Conservation (phyloP, 1,139 yeast genomes). For the Blastobotrys elegans region DNA sequence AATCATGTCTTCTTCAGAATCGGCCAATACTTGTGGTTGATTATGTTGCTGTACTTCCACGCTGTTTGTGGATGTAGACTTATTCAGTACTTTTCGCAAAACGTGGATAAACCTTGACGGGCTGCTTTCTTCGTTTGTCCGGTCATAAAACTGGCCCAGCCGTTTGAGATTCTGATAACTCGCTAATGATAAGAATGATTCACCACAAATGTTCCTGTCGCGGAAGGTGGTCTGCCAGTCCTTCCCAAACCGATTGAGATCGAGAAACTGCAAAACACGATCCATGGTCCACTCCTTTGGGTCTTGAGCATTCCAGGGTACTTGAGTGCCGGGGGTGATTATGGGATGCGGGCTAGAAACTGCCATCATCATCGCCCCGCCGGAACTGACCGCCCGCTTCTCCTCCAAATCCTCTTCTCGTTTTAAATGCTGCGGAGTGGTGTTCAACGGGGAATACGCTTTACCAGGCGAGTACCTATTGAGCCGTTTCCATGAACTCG, state of each 20-base stretch:
- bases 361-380: too few relatives aligned
- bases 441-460: not conserved
- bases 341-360: not conserved
- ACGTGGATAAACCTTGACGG: conserved; percentile 54
- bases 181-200: conserved; percentile 59
- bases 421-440: not conserved
- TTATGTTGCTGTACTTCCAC: conserved; percentile 2
- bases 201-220: conserved; percentile 56
- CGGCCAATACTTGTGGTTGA: not conserved
- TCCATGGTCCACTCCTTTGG: conserved; percentile 62
- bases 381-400: too few relatives aligned
- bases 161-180: conserved; percentile 56
- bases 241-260: conserved; percentile 57
- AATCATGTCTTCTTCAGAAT: not conserved
- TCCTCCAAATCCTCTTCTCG: too few relatives aligned
- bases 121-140: conserved; percentile 40
- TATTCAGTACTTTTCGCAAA: conserved; percentile 45
- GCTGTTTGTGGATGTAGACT: conserved; percentile 22
- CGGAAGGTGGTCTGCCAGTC: conserved; percentile 67
- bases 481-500: conserved; percentile 2
- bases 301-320: conserved; percentile 24
- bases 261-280: conserved; percentile 66
- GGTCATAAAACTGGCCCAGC: conserved; percentile 38
- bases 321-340: not conserved
- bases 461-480: not conserved